Conservation (phyloP, 2,329 filamentous ascomycete species). For the Talaromyces piceae region DNA sequence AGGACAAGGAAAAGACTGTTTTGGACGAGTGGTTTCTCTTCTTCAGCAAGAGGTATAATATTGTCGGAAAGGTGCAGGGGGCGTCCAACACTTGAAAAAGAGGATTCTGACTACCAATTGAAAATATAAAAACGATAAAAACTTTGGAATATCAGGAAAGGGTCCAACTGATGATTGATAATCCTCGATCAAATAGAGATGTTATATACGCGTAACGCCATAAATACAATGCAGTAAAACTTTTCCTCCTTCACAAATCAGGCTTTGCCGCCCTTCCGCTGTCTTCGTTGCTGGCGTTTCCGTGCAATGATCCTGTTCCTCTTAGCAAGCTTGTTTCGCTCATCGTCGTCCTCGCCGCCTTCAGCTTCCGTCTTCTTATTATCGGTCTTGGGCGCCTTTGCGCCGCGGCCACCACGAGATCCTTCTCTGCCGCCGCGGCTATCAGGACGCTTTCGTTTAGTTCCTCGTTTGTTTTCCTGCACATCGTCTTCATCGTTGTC, state of each 20-base stretch:
- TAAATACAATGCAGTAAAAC: constrained; percentile 1
- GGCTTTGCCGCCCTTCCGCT: constrained; percentile 52
- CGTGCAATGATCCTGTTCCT: constrained; percentile 74
- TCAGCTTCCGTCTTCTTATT: constrained; percentile 17
- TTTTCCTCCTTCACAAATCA: constrained; percentile 5
- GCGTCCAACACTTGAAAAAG: not conserved
- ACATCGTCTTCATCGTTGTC: constrained; percentile 19
- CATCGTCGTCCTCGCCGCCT: constrained; percentile 22
- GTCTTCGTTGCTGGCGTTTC: constrained; percentile 66
- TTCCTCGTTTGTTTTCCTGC: constrained; percentile 10
- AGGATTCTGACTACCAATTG: not conserved
- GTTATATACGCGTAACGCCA: not conserved
- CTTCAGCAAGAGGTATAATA: constrained; percentile 94
- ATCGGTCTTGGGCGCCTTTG: not conserved
- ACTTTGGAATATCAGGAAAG: no score
- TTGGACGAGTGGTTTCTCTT: constrained; percentile 92
- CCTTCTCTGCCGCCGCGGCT: constrained; percentile 5
- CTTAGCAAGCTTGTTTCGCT: constrained; percentile 47
- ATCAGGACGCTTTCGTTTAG: constrained; percentile 32
- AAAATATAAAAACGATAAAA: not conserved
- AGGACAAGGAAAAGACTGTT: constrained; percentile 75
- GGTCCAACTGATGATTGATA: no score
- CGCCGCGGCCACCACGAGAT: constrained; percentile 4
- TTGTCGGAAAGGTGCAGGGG: constrained; percentile 45
- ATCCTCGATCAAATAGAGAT: not conserved